Conservation (phyloP, 1,284 basidiomycete species). For the Cystobasidium pallidum region DNA sequence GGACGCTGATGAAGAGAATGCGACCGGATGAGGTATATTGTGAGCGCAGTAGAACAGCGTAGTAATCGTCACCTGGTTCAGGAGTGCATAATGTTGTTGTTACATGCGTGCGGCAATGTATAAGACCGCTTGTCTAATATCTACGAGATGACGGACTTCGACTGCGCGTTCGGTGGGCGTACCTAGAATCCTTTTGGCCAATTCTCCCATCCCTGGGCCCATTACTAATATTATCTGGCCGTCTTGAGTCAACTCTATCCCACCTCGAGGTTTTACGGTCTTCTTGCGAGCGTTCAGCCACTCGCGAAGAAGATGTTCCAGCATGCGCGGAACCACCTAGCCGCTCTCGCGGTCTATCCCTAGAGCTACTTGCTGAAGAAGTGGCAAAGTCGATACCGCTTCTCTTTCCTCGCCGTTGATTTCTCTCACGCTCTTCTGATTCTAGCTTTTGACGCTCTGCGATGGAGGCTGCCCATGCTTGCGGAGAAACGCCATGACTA, state of each 20-base stretch:
- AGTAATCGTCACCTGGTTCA: background rate
- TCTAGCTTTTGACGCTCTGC: constrained; percentile 45
- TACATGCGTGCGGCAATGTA: background rate
- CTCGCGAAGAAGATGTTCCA: constrained; percentile 2
- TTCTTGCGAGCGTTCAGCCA: background rate
- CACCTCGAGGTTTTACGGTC: constrained; percentile 20
- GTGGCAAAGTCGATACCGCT: constrained; percentile 40
- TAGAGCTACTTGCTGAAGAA: constrained; percentile 14
- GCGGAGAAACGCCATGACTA: constrained; percentile 45
- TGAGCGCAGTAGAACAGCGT: background rate
- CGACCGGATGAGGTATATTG: background rate
- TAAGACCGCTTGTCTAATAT: background rate
- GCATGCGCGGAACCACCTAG: background rate
- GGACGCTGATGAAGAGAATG: constrained; percentile 44
- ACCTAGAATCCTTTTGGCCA: background rate
- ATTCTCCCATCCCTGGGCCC: background rate
- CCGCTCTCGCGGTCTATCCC: constrained; percentile 10
- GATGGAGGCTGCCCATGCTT: constrained; percentile 37
- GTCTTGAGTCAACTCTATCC: constrained; percentile 7
- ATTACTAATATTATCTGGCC: background rate
- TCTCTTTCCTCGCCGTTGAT: constrained; percentile 42
- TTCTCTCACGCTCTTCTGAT: constrained; percentile 38
- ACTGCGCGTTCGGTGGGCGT: constrained; percentile 17
- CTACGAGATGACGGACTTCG: background rate
- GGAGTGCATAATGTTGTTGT: constrained; percentile 1